Percentiles rank a stretch among this genome's conserved stretches.
These are phyloP conservation scores for Mycena haematopus DNA, from an alignment of 768 basidiomycete species.

Conservation along the genomic window DNA sequence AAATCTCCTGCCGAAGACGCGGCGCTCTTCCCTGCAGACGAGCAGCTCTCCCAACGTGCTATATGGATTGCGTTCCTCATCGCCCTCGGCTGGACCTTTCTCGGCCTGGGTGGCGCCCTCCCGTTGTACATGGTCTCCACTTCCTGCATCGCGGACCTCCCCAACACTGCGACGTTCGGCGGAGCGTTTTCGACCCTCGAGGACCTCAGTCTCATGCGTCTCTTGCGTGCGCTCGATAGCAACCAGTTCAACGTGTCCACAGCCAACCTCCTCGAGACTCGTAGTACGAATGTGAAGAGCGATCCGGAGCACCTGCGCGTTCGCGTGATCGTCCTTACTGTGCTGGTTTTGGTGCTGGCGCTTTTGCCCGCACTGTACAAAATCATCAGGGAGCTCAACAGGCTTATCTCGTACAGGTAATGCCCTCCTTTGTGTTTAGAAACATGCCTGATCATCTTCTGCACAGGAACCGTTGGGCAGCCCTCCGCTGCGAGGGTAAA, in stretches of 20 bases:
- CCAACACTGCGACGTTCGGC: slow-evolving; percentile 49
- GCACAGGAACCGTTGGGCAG: slow-evolving; percentile 61
- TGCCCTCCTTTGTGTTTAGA: too few species aligned
- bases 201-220: slow-evolving; percentile 77
- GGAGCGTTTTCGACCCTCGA: slow-evolving; percentile 73
- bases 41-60: slow-evolving; percentile 72
- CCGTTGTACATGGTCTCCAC: slow-evolving; percentile 74
- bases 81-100: slow-evolving; percentile 67
- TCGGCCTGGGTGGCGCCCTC: slow-evolving; percentile 73
- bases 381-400: slow-evolving; percentile 68
- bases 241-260: slow-evolving; percentile 39
- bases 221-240: slow-evolving; percentile 66
- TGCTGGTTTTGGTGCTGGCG: slow-evolving; percentile 65
- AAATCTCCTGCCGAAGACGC: slow-evolving; percentile 57
- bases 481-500: slow-evolving; percentile 66
- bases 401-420: slow-evolving; percentile 52
- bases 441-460: too few species aligned
- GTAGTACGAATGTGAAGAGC: slow-evolving; percentile 25
- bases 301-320: slow-evolving; percentile 54
- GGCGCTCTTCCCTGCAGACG: slow-evolving; percentile 73
- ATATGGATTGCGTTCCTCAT: slow-evolving; percentile 72
- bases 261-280: slow-evolving; percentile 38
- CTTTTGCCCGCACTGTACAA: slow-evolving; percentile 70
- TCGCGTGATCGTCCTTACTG: slow-evolving; percentile 73
- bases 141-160: slow-evolving; percentile 69